These are phyloP conservation scores for Mesembryanthemum crystallinum DNA, from an alignment of 148 eudicot genomes.

Conservation along the genomic window DNA sequence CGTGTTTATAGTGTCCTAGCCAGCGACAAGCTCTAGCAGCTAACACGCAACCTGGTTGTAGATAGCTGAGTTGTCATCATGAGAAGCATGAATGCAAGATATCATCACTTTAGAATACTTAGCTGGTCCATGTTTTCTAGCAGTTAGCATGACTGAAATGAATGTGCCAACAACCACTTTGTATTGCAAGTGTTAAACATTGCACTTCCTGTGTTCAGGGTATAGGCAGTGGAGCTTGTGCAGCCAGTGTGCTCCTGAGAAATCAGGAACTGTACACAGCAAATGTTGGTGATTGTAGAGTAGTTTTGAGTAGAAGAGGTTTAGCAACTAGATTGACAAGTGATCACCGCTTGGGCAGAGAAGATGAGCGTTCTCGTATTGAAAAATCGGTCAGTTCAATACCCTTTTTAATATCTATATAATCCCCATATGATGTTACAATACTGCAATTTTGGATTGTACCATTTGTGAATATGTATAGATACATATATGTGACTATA, in stretches of 20 bases:
- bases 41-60: too few species aligned
- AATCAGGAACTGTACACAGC: conserved; percentile 42
- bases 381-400: conserved; percentile 42
- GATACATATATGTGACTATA: not conserved
- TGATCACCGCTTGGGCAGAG: conserved; percentile 51
- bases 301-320: conserved; percentile 51
- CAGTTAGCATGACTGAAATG: not conserved
- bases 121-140: too few species aligned
- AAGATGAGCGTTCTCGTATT: conserved; percentile 58
- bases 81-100: too few species aligned
- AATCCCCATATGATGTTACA: too few species aligned
- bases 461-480: too few species aligned
- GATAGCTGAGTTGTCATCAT: too few species aligned
- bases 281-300: conserved; percentile 70
- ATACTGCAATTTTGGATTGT: too few species aligned
- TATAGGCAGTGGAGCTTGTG: conserved; percentile 57
- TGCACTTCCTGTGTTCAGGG: conserved; percentile 26
- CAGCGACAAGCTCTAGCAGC: too few species aligned
- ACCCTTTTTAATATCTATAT: not conserved
- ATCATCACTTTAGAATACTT: too few species aligned
- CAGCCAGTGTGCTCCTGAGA: conserved; percentile 48
- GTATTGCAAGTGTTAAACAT: not conserved
- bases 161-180: not conserved
- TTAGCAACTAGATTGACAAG: conserved; percentile 39
- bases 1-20: too few species aligned